phyloP scores from a whole-genome alignment of 306 rosid genomes.

The Rosa chinensis region DNA sequence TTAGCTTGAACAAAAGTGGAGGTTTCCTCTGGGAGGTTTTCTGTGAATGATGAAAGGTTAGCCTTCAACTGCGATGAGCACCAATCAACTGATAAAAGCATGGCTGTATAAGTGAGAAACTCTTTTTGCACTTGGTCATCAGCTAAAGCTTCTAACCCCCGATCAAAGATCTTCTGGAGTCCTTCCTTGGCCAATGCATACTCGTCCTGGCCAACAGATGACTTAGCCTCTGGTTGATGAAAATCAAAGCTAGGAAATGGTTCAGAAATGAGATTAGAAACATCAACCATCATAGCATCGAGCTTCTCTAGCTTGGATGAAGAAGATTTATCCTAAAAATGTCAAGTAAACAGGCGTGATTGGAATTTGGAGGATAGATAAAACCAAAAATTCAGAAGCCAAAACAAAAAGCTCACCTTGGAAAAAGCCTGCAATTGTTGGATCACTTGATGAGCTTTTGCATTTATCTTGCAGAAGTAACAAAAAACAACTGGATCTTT shows the following conservation, averaged over 20 bases:
- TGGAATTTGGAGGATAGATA: too few species aligned
- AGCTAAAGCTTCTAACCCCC: neutral
- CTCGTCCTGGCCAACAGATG: neutral
- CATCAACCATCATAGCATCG: neutral
- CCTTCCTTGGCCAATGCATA: constrained; percentile 9
- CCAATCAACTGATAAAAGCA: too few species aligned
- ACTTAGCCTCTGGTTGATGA: neutral
- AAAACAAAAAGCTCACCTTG: too few species aligned
- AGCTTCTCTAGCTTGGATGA: too few species aligned
- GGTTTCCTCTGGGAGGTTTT: neutral
- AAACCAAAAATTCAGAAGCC: too few species aligned
- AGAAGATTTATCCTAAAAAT: neutral
- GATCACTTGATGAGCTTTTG: neutral
- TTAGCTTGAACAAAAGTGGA: neutral
- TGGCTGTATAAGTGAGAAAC: neutral
- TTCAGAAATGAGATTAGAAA: neutral
- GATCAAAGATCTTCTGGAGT: neutral
- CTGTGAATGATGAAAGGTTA: too few species aligned
- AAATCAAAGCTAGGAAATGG: neutral
- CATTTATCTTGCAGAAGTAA: neutral
- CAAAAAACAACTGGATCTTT: neutral
- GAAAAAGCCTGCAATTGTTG: neutral
- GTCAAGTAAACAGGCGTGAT: too few species aligned
- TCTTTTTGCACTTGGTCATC: neutral
- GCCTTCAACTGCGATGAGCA: too few species aligned